Evolutionary conservation across 2,329 filamentous ascomycete genomes (phyloP), one percentile per base, ranked within the genome.

Genomic region (Xylariaceae sp.): DNA sequence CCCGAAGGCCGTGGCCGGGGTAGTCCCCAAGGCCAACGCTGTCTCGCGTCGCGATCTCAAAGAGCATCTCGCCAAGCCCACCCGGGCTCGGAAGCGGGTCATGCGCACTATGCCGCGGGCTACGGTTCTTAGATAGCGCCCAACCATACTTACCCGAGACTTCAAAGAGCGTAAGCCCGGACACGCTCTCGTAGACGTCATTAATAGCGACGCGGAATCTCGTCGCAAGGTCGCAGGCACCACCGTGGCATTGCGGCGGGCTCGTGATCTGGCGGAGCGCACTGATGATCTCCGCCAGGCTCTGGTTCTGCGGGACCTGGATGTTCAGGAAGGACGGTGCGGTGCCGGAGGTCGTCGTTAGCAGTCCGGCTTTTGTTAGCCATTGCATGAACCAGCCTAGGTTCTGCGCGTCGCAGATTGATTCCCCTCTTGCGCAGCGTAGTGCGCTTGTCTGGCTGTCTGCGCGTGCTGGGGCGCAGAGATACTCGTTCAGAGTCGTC

Each of bases 371-470:
- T 57, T 80, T 75, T 47, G 75, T 74, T 49, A 75, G 76, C 0
- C 74, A 67, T n/a, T 79, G 68, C 73, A 81, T 77, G 32, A 80
- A 61, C 77, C 77, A 81, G 2, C 79, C 79, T 0, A 81, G 68
- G 49, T 78, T 80, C 0, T 73, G 72, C 0, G 78, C 76, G 56
- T 81, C 79, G 51, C 79, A 81, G 61, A 69, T 67, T 50, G 76
- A 76, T 50, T 72, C 76, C 0, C 76, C 75, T 53, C 71, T 77
- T 15, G 77, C 76, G 52, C 79, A 81, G 32, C 78, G 71, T 2
- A 77, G 71, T 0, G 63, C 68, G 30, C 68, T 72, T 1, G 70
- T 26, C 26, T 30, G 34, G 44, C 29, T 32, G 1, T 37, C 19
- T 18, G 16, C 13, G 29, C 10, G n/a, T 3, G 46, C 37, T 3